Evolutionary conservation across 2,329 filamentous ascomycete species (phyloP).

Genomic region (Pestalotiopsis sp.): DNA sequence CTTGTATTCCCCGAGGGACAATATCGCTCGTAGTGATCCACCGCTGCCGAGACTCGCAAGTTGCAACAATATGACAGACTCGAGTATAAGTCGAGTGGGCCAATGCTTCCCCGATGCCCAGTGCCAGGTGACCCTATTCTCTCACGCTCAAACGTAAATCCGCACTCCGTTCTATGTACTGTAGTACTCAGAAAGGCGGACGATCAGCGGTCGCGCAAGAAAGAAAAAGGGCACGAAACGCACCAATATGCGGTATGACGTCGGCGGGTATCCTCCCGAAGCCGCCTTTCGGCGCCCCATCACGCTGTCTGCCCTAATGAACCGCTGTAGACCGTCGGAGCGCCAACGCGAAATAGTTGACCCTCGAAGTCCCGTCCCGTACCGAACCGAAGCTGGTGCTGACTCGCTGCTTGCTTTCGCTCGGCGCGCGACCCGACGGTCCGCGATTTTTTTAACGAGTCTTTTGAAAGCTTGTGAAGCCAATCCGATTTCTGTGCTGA

Average conservation of each 20-base stretch:
- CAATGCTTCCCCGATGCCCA: background rate
- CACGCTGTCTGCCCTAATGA: background rate
- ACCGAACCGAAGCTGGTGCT: background rate
- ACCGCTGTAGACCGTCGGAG: background rate
- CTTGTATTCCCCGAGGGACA: no score
- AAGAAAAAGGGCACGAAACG: background rate
- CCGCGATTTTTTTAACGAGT: background rate
- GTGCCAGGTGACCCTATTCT: no score
- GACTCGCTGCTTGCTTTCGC: background rate
- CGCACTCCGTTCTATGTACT: no score
- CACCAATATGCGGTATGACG: background rate
- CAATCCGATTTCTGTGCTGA: no score
- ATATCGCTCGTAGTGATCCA: no score
- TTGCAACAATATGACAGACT: background rate
- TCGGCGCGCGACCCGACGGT: background rate
- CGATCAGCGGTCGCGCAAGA: no score
- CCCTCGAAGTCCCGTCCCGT: background rate
- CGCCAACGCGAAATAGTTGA: background rate
- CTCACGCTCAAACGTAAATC: no score
- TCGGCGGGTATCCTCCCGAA: background rate
- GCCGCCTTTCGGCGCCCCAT: background rate
- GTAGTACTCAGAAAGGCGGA: no score
- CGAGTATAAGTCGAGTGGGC: background rate
- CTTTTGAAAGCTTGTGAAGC: background rate
- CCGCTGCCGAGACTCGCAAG: no score